phyloP scores from a whole-genome alignment of 73 alveolate genomes.

The Paramecium sexaurelia region DNA sequence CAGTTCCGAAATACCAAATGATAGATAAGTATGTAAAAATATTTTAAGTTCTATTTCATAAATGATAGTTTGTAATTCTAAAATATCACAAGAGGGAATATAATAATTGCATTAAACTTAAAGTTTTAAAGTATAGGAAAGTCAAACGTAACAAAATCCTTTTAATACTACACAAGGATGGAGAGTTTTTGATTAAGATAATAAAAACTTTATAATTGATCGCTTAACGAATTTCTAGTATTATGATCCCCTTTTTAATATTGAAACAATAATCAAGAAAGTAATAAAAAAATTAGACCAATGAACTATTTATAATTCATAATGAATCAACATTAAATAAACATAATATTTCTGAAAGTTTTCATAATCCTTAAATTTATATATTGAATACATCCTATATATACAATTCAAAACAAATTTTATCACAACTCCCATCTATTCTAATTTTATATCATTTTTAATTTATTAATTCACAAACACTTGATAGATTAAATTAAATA shows the following conservation, averaged over 20 bases:
- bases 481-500: too few relatives aligned
- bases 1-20: neutral
- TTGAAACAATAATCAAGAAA: neutral
- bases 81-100: neutral
- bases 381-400: too few relatives aligned
- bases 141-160: neutral
- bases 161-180: neutral
- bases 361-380: too few relatives aligned
- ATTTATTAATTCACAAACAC: too few relatives aligned
- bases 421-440: too few relatives aligned
- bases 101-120: neutral
- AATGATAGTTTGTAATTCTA: neutral
- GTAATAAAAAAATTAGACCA: neutral
- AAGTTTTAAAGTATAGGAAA: neutral
- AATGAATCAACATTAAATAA: neutral
- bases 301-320: neutral
- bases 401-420: too few relatives aligned
- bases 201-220: neutral
- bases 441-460: too few relatives aligned
- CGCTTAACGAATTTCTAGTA: neutral
- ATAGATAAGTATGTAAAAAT: neutral
- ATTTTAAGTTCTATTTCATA: neutral
- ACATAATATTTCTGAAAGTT: too few relatives aligned
- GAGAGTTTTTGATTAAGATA: neutral
- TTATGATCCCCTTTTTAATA: neutral